Evolutionary conservation across 768 basidiomycete genomes (phyloP), one percentile per base, ranked within the genome.

Genomic region (Boletus eberwhitei): DNA sequence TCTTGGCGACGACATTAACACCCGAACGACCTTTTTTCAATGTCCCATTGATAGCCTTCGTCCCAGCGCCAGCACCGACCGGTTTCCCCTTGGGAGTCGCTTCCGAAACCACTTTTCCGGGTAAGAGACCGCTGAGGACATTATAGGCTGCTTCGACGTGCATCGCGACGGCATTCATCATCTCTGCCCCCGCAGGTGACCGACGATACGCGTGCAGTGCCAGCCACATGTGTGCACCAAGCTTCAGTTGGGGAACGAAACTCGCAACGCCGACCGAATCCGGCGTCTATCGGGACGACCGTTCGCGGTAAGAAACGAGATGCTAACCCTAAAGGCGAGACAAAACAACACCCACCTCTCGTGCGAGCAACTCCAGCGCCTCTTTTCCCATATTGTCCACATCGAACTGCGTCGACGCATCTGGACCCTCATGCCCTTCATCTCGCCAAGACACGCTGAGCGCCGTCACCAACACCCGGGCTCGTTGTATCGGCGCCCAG

Each of bases 121-220:
- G 63, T 1, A 82, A 57, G 37, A 78, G 61, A 17, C 68, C 49
- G 41, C 71, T 75, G 38, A 89, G 75, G 29, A 81, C 65, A 34
- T 58, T 67, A 58, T 79, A 83, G 0, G 83, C 87, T 14, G 78
- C 71, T 12, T 79, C 81, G 1, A 81, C 74, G 45, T 84, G 82
- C n/a, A 71, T 63, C 8, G 78, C 70, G 39, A 90, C 76, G 2
- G 77, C 62, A 0, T 68, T 52, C 51, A 72, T 75, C 64, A 82
- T 78, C 22, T 79, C 69, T 14, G 46, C 43, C 12, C 63, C 65
- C 1, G 70, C 55, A 51, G 80, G 75, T 9, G 67, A 72, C 6
- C 72, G 74, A 14, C 82, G 79, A 68, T 93, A 90, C 0, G 82
- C 78, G 62, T 89, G 85, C 19, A 94, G 71, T 0, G 86, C 83